phyloP scores from a whole-genome alignment of 2,329 filamentous ascomycete species.

The Penicillium italicum region DNA sequence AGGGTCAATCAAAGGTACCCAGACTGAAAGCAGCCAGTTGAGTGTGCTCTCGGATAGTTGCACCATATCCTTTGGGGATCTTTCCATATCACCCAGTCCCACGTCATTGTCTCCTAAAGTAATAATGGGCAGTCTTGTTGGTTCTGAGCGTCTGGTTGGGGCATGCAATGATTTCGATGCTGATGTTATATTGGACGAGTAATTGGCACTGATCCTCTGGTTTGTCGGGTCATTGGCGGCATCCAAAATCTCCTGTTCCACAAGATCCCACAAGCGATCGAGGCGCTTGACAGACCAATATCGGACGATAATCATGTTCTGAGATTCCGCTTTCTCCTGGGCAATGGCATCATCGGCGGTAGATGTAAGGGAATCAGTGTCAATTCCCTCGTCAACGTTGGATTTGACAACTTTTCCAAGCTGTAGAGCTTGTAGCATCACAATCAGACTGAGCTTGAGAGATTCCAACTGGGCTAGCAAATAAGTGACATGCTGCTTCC shows the following conservation, averaged over 20 bases:
- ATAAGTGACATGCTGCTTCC: slow-evolving; percentile 42
- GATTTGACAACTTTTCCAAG: slow-evolving; percentile 35
- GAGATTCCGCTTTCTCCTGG: slow-evolving; percentile 42
- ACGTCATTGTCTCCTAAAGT: slow-evolving; percentile 35
- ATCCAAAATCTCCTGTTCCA: slow-evolving; percentile 34
- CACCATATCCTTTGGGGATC: slow-evolving; percentile 40
- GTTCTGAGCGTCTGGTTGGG: slow-evolving; percentile 15
- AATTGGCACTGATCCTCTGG: slow-evolving; percentile 18
- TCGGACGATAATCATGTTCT: slow-evolving; percentile 45
- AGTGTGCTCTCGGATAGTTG: slow-evolving; percentile 36
- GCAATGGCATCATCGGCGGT: slow-evolving; percentile 32
- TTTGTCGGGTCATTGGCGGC: slow-evolving; percentile 20
- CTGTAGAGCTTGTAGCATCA: slow-evolving; percentile 40
- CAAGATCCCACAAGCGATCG: slow-evolving; percentile 36
- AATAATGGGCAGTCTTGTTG: slow-evolving; percentile 28
- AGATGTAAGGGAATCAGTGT: slow-evolving; percentile 2
- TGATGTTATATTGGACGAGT: slow-evolving; percentile 14
- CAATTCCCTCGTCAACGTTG: slow-evolving; percentile 17
- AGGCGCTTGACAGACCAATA: slow-evolving; percentile 42
- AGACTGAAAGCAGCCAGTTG: slow-evolving; percentile 30
- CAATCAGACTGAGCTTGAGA: slow-evolving; percentile 40
- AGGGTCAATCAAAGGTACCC: slow-evolving; percentile 27
- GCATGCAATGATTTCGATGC: slow-evolving; percentile 12
- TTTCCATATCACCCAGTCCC: slow-evolving; percentile 32
- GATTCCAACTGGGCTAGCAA: slow-evolving; percentile 42